These are phyloP conservation scores for Fusarium sp. DNA, from an alignment of 2,329 filamentous ascomycete genomes.

Conservation along the genomic window DNA sequence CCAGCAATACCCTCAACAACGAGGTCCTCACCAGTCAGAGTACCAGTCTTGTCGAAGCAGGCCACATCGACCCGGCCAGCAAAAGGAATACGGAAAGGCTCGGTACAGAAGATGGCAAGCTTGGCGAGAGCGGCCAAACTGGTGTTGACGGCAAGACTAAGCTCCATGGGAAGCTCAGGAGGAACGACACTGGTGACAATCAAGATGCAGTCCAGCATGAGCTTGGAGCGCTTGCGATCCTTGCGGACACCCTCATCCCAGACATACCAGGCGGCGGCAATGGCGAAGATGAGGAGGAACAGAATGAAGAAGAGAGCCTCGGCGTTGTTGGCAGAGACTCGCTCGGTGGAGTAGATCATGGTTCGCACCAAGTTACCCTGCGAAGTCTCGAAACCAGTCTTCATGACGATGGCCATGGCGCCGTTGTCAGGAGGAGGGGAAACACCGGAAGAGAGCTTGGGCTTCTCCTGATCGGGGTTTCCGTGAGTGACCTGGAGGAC, in stretches of 20 bases:
- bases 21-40: slow-evolving; percentile 93
- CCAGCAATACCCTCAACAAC: slow-evolving; percentile 98
- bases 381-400: slow-evolving; percentile 98
- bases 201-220: slow-evolving; percentile 95
- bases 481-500: slow-evolving; percentile 95
- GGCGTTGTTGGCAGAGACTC: slow-evolving; percentile 97
- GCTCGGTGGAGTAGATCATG: slow-evolving; percentile 99
- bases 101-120: slow-evolving; percentile 97
- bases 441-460: slow-evolving; percentile 80
- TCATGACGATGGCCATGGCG: slow-evolving; percentile 92
- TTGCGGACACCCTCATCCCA: slow-evolving; percentile 96
- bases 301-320: slow-evolving; percentile 98
- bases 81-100: slow-evolving; percentile 97
- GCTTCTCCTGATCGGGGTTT: slow-evolving; percentile 78
- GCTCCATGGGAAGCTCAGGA: slow-evolving; percentile 98
- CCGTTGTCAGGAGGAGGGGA: slow-evolving; percentile 91
- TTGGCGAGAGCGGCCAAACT: slow-evolving; percentile 94
- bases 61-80: slow-evolving; percentile 95
- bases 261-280: slow-evolving; percentile 98
- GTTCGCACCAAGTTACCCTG: slow-evolving; percentile 97
- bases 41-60: slow-evolving; percentile 99
- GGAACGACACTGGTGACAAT: slow-evolving; percentile 98
- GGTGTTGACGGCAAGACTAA: slow-evolving; percentile 97
- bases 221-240: slow-evolving; percentile 96
- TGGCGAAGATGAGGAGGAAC: slow-evolving; percentile 94